phyloP scores from a whole-genome alignment of 192 early-diverging fungal species.

The Coemansia asiatica region DNA sequence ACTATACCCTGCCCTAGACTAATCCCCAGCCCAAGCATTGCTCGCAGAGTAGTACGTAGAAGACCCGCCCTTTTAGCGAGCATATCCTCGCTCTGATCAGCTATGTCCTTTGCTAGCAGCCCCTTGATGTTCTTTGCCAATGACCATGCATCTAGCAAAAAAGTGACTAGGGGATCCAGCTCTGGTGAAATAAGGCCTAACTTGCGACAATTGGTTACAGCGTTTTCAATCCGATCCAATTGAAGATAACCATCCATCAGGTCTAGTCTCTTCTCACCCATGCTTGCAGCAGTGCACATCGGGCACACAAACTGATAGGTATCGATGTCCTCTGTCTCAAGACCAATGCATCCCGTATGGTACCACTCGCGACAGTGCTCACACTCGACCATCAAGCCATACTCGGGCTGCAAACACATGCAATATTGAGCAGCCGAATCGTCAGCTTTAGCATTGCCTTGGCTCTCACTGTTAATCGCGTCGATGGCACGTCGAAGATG shows the following conservation, averaged over 20 bases:
- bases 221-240: conserved; percentile 39
- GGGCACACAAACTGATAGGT: conserved; percentile 60
- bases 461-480: neutral
- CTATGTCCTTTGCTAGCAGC: neutral
- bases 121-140: conserved; percentile 10
- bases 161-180: conserved; percentile 54
- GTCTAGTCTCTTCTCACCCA: conserved; percentile 14
- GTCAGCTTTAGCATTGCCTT: neutral
- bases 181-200: conserved; percentile 51
- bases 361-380: conserved; percentile 68
- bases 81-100: neutral
- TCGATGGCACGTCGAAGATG: conserved; percentile 21
- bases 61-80: conserved; percentile 2
- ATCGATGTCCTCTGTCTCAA: conserved; percentile 50
- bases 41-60: conserved; percentile 28
- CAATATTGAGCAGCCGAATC: conserved; percentile 50
- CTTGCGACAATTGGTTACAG: conserved; percentile 45
- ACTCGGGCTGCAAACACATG: conserved; percentile 61
- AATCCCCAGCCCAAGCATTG: conserved; percentile 40
- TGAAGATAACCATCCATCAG: conserved; percentile 25
- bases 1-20: conserved; percentile 21
- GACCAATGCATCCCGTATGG: conserved; percentile 60
- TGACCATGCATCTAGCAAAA: conserved; percentile 41
- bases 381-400: conserved; percentile 70
- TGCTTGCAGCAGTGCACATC: conserved; percentile 48